Conservation (phyloP, 305 asterid genomes). For the Fraxinus platypoda region DNA sequence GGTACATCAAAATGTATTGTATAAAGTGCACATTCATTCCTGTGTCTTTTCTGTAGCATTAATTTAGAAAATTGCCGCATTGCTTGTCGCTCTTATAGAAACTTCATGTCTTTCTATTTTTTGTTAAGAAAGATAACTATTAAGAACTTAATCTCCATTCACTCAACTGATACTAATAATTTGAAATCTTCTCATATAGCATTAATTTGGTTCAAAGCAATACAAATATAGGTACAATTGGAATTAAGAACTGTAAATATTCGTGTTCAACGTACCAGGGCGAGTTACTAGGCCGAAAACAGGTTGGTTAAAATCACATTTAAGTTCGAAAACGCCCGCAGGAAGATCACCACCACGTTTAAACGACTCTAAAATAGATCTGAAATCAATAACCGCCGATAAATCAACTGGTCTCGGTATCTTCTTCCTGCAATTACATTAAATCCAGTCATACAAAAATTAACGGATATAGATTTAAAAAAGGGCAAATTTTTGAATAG, state of each 20-base stretch:
- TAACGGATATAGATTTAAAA: neutral
- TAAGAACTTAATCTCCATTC: neutral
- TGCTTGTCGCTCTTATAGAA: neutral
- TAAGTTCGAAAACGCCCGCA: constrained; percentile 47
- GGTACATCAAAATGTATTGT: neutral
- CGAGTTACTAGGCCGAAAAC: constrained; percentile 73
- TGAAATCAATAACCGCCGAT: constrained; percentile 87
- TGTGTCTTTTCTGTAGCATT: neutral
- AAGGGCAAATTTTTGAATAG: neutral
- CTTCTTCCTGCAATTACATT: constrained; percentile 50
- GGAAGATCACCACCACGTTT: constrained; percentile 47
- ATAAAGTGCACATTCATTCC: neutral
- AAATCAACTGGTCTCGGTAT: constrained; percentile 72
- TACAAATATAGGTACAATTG: neutral
- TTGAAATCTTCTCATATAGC: neutral
- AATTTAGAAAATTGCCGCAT: neutral
- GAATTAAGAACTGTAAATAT: neutral
- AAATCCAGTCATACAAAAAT: neutral
- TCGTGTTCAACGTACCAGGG: constrained; percentile 52
- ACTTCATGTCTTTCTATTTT: neutral
- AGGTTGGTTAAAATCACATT: constrained; percentile 47
- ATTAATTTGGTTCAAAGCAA: neutral
- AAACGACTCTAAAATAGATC: constrained; percentile 57
- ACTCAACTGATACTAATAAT: neutral
- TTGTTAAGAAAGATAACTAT: neutral